Evolutionary conservation across 192 early-diverging fungal genomes (phyloP).

Genomic region (Lobulomyces angularis): DNA sequence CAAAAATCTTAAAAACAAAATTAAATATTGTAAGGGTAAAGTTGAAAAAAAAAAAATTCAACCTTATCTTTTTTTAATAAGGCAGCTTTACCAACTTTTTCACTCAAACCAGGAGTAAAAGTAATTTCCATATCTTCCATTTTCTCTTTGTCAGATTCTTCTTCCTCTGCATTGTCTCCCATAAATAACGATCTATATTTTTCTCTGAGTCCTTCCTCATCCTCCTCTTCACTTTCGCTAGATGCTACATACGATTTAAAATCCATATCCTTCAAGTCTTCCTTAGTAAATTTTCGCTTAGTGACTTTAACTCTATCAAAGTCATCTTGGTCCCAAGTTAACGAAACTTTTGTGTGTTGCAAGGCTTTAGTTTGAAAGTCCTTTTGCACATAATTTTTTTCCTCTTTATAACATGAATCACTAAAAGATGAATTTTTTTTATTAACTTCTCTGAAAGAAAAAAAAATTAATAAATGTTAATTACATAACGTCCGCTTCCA

Average conservation of each 20-base stretch:
- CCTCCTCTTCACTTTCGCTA: slow-evolving; percentile 33
- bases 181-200: slow-evolving; percentile 23
- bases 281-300: slow-evolving; percentile 69
- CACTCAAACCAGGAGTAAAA: slow-evolving; percentile 82
- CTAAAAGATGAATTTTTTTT: too few species aligned
- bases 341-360: slow-evolving; percentile 82
- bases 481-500: slow-evolving; percentile 26
- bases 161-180: slow-evolving; percentile 16
- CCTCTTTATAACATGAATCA: too few species aligned
- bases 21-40: neutral
- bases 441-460: too few species aligned
- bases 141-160: slow-evolving; percentile 10
- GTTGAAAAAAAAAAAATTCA: neutral
- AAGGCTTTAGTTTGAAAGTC: slow-evolving; percentile 34
- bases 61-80: slow-evolving; percentile 30
- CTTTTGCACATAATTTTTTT: too few species aligned
- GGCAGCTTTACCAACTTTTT: slow-evolving; percentile 44
- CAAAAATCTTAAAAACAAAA: slow-evolving; percentile 16
- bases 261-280: slow-evolving; percentile 83
- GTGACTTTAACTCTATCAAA: slow-evolving; percentile 67
- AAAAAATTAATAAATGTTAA: too few species aligned
- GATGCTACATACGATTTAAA: slow-evolving; percentile 80
- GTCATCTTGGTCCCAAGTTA: slow-evolving; percentile 95
- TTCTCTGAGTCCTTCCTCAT: slow-evolving; percentile 22
- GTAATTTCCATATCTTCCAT: slow-evolving; percentile 83